Evolutionary conservation across 1,284 basidiomycete genomes (phyloP), one percentile per base, ranked within the genome.

Genomic region (Lentinula novae-zelandiae): DNA sequence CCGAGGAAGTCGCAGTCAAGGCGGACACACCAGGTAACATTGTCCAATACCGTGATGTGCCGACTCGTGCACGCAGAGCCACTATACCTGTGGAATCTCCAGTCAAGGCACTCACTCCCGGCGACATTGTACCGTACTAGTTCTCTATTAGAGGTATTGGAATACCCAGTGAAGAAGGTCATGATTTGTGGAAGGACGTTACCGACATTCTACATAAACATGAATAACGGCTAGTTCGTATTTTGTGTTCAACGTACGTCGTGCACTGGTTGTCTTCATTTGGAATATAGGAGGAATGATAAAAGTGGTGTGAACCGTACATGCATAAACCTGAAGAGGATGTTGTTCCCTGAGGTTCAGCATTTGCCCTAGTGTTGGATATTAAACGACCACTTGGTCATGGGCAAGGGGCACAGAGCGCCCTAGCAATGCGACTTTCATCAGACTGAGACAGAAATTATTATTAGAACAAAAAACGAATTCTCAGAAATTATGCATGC

Each of bases 81-180:
- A 56, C 67, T 17, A 67, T 69, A 34, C 66, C 71, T 2, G 70
- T 69, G 0, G 76, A 78, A 60, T 62, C 69, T 10, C 60, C 76
- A 0, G 70, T 71, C 10, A 75, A 71, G 50, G 70, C 73, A 0
- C 65, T 68, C 31, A 46, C 53, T 20, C 39, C 53, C 20, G 36
- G 50, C 10, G 36, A 33, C 40, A 20, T 54, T 22, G 53, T 39
- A 17, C 22, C 38, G 33, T 33, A 49, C 17, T 33, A 48, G 55
- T 31, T 34, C 9, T 15, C 20, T 48, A 5, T 12, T 46, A 8
- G 44, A 31, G 22, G 9, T 9, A 44, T 27, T 27, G 27, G 27
- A 27, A 27, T 27, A 9, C 36, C 36, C 36, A 38, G 44, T 46
- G 44, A 46, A 46, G 44, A 20, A 46, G 33, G 46, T 51, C 39